Conservation (phyloP, 176 grass and related monocot species). For the Hordeum marinum region DNA sequence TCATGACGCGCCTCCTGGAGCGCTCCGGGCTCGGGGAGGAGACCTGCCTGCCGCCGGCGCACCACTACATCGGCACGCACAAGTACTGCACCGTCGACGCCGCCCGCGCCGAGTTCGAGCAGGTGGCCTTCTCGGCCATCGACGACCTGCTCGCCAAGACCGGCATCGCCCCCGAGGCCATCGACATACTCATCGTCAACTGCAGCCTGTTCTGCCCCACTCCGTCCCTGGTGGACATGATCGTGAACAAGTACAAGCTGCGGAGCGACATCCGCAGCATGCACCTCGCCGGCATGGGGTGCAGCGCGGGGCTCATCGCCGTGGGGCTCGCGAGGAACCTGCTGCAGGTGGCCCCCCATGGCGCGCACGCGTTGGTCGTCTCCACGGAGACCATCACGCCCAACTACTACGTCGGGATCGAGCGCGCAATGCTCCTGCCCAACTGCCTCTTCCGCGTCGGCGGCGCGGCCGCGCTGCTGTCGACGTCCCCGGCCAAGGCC, state of each 20-base stretch:
- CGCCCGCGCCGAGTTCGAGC: conserved; percentile 31
- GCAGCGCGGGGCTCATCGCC: conserved; percentile 49
- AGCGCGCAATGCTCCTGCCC: conserved; percentile 40
- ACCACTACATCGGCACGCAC: conserved; percentile 38
- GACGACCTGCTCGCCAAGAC: conserved; percentile 59
- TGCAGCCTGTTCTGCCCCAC: conserved; percentile 68
- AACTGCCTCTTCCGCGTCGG: conserved; percentile 48
- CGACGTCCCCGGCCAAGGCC: not conserved
- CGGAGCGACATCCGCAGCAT: conserved; percentile 27
- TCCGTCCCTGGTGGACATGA: conserved; percentile 49
- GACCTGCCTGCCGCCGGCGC: conserved; percentile 39
- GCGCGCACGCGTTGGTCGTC: conserved; percentile 31
- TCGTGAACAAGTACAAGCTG: conserved; percentile 43
- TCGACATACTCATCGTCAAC: conserved; percentile 59
- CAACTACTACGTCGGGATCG: conserved; percentile 32
- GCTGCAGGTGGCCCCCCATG: not conserved
- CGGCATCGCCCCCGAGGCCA: not conserved
- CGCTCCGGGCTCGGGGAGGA: conserved; percentile 43
- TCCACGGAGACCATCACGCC: conserved; percentile 49
- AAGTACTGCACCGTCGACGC: conserved; percentile 27
- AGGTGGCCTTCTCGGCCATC: conserved; percentile 44
- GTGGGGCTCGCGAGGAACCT: conserved; percentile 45
- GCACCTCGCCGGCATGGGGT: conserved; percentile 58
- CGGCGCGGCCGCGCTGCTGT: conserved; percentile 27
- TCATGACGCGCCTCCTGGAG: conserved; percentile 40